A percentile compares a stretch with the other conserved stretches of the same genome.
Evolutionary conservation across 495 filamentous ascomycete genomes (phyloP).

Genomic region (Patellaria atrata): DNA sequence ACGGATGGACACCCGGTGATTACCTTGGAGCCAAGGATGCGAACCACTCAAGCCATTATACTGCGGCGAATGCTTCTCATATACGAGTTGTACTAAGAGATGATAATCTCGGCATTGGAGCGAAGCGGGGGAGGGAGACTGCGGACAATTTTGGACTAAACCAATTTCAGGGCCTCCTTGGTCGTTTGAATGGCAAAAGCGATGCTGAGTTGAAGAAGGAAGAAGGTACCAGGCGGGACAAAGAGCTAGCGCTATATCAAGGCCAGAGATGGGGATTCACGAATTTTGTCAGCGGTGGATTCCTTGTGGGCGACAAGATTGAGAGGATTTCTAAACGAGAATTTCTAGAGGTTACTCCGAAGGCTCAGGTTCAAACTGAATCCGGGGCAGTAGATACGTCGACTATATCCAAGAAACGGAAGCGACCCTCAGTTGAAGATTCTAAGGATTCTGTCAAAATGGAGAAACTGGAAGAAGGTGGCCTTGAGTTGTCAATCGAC

Average conservation of each 20-base stretch:
- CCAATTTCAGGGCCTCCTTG: slow-evolving; percentile 68
- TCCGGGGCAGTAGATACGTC: no score
- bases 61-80: slow-evolving; percentile 58
- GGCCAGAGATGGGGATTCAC: slow-evolving; percentile 57
- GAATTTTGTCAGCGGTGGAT: slow-evolving; percentile 67
- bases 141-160: slow-evolving; percentile 70
- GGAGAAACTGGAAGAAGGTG: no score
- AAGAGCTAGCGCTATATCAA: slow-evolving; percentile 51
- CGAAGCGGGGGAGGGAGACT: slow-evolving; percentile 44
- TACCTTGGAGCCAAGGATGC: slow-evolving; percentile 63
- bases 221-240: slow-evolving; percentile 41
- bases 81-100: slow-evolving; percentile 74
- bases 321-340: slow-evolving; percentile 11
- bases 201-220: slow-evolving; percentile 53
- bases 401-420: no score
- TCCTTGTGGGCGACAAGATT: slow-evolving; percentile 55
- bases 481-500: no score
- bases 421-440: no score
- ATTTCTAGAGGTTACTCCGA: slow-evolving; percentile 4
- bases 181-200: slow-evolving; percentile 76
- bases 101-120: slow-evolving; percentile 77
- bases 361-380: no score
- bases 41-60: slow-evolving; percentile 56
- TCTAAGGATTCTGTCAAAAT: no score
- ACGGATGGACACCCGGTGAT: slow-evolving; percentile 80